Percentiles rank a stretch among this genome's conserved stretches.
phyloP scores from a whole-genome alignment of 2,329 filamentous ascomycete genomes.

The Penicillium sp. region DNA sequence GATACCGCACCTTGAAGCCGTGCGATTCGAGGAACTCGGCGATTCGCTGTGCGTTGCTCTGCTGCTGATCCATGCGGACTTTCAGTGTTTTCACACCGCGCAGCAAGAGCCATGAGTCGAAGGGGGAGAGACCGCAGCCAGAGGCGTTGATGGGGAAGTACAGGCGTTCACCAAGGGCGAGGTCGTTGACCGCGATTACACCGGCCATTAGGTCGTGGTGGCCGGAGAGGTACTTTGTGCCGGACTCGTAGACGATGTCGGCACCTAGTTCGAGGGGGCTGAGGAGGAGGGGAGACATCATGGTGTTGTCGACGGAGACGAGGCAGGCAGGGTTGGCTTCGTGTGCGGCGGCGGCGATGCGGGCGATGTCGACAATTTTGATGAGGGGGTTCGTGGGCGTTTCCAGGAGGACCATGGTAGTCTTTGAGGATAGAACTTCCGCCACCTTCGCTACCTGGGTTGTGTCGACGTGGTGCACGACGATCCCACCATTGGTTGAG shows the following conservation, averaged over 20 bases:
- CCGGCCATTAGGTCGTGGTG: conserved; percentile 99
- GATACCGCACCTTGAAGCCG: conserved; percentile 93
- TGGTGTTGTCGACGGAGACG: conserved; percentile 95
- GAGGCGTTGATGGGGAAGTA: conserved; percentile 98
- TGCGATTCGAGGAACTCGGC: conserved; percentile 85
- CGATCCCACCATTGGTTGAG: conserved; percentile 79
- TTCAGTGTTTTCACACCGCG: conserved; percentile 93
- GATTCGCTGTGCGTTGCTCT: conserved; percentile 83
- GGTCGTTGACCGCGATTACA: conserved; percentile 85
- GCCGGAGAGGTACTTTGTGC: conserved; percentile 95
- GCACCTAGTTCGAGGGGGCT: conserved; percentile 93
- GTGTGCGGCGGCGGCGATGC: conserved; percentile 72
- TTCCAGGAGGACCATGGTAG: conserved; percentile 91
- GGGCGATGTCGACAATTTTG: conserved; percentile 89
- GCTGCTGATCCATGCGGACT: conserved; percentile 98
- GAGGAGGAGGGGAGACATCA: conserved; percentile 91
- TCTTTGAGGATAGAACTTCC: conserved; percentile 68
- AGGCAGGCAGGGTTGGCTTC: conserved; percentile 71
- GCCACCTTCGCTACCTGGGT: conserved; percentile 69
- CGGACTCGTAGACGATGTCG: conserved; percentile 94
- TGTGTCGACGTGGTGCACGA: conserved; percentile 95
- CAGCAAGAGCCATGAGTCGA: conserved; percentile 94
- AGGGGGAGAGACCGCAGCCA: conserved; percentile 87
- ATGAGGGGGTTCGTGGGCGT: conserved; percentile 97
- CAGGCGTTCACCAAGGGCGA: conserved; percentile 75